phyloP scores from a whole-genome alignment of 2,329 filamentous ascomycete species.

The Pyricularia pennisetigena region DNA sequence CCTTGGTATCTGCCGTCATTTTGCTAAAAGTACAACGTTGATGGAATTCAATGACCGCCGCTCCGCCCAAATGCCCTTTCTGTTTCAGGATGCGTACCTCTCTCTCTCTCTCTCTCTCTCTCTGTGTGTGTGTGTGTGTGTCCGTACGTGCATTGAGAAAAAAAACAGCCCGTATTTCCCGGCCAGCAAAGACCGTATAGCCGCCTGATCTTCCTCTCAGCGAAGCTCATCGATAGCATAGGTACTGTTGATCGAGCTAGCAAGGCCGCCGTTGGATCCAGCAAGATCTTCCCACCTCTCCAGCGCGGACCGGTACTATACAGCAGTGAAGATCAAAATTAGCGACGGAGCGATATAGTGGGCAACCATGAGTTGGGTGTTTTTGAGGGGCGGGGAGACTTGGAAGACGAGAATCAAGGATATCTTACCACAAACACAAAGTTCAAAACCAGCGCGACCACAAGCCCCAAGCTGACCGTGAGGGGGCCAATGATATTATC shows the following conservation, averaged over 20 bases:
- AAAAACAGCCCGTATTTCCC: no score
- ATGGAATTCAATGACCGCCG: neutral
- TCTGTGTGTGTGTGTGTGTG: no score
- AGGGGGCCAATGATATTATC: conserved; percentile 82
- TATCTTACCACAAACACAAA: conserved; percentile 70
- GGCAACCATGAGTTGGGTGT: neutral
- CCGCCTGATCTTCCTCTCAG: neutral
- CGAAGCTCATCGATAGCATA: neutral
- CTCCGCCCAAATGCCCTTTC: neutral
- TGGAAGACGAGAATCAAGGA: neutral
- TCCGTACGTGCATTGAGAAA: neutral
- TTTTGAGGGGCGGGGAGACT: neutral
- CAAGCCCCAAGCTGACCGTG: conserved; percentile 70
- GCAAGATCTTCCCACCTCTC: conserved; percentile 9
- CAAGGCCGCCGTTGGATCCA: neutral
- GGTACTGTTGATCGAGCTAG: neutral
- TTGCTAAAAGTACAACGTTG: neutral
- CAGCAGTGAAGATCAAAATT: neutral
- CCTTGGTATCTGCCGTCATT: neutral
- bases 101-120: no score
- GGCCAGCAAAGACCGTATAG: neutral
- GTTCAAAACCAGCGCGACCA: conserved; percentile 72
- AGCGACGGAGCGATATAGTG: neutral
- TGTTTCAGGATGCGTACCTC: neutral
- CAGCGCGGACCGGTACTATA: conserved; percentile 12